Base-by-base conservation (phyloP, 306 rosid species). In the Gastrolobium bilobum region DNA sequence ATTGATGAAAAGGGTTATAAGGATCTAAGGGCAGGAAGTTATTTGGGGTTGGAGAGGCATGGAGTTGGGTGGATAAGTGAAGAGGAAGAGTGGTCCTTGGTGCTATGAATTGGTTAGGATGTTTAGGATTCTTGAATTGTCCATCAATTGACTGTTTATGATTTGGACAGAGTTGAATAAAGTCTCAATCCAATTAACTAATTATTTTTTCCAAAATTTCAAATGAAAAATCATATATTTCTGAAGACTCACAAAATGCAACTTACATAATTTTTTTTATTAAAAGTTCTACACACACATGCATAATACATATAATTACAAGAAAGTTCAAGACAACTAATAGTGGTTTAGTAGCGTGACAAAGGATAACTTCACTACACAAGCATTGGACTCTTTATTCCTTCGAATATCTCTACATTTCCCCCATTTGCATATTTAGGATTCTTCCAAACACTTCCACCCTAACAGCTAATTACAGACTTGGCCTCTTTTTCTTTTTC, bases 371-470 rank as follows among this genome's bases (percentile, higher is more conserved):
- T 52, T 67, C 46, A 73, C 61, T 53, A 68, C 75, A 86, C 39
- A 83, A 39, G 61, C 44, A 65, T 47, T 50, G 2, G 75, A 82
- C 79, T 59, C 87, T 82, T 82, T 87, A 84, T 82, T 87, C 86
- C 54, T 4, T 26, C 2, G 37, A 74, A 54, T 57, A 58, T 44
- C 26, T 52, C 64, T 66, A 48, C 31, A 14, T 29, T 58, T 51
- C 44, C 47, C 58, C 69, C 71, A 63, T 73, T 59, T 53, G 39
- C 78, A 37, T 60, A 34, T 13, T n/a, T 44, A 35, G 52, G 78
- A 82, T 82, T 82, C 87, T 40, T 63, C 58, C 77, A 87, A 87
- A 76, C 87, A 84, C 79, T 83, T 56, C 5, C 42, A 80, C 53
- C 13, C 2, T 10, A 76, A 57, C 79, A 73, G 9, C 78, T 69